Base-by-base conservation (phyloP, 192 early-diverging fungal species). In the Coemansia reversa region DNA sequence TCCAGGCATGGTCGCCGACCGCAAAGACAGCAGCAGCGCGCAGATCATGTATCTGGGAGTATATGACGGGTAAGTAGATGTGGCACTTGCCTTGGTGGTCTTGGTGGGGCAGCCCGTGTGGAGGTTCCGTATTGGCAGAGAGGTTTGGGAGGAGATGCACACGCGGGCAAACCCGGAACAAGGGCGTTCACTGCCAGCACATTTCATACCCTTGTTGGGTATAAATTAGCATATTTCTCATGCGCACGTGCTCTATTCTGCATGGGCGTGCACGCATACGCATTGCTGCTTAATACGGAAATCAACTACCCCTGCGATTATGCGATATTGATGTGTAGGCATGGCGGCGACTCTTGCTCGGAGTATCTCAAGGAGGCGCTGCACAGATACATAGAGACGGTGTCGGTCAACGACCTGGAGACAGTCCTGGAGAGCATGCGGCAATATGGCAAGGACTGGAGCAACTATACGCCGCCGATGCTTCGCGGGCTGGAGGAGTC, bases 31-130 rank as follows among this genome's bases (percentile, higher is more conserved):
- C 23, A 69, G 61, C 70, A 73, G 76, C 64, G 76, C 76, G 18
- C 76, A 79, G 70, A 47, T 79, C 20, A 79, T 79, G 76, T 79
- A 72, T 47, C 24, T 73, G 51, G 76, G 76, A 29, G 63, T 72
- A 5, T 79, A 79, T 33, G 76, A 79, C 51, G 76, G 76, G 76
- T 79, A 69, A 66, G 75, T 66, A 16, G 50, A 24, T 9, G 50
- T 51, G 24, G 19, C 19, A 51, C 3, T 51, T 51, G 3, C 9
- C 50, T 51, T 51, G 19, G 50, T 51, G 11, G 4, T 32, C 7
- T 7, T 32, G 30, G 30, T 32, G 30, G 30, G 30, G 30, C 30
- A 32, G 7, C 4, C 7, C 30, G 30, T 32, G 50, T 51, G 50
- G 50, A 3, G 50, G 50, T 51, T 32, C 7, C 30, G 30, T 7